A percentile compares a stretch with the other conserved stretches of the same genome.
Conservation (phyloP, 2,329 filamentous ascomycete species). For the Arthrobotrys sphaeroides region DNA sequence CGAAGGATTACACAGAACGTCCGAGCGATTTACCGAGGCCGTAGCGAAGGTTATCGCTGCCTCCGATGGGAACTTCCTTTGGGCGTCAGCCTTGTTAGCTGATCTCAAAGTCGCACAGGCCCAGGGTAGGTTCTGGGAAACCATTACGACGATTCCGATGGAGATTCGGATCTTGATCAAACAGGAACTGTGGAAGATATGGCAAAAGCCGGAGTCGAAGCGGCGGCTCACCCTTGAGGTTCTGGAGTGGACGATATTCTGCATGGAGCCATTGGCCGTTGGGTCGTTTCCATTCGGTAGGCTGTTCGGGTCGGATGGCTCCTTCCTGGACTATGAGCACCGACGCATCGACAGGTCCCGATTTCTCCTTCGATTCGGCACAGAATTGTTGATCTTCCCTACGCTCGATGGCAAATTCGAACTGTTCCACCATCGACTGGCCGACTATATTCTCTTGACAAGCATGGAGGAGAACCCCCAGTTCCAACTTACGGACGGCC, state of each 20-base stretch:
- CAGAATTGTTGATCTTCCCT: conserved; percentile 46
- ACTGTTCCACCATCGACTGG: conserved; percentile 45
- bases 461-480: conserved; percentile 49
- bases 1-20: conserved; percentile 43
- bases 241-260: conserved; percentile 53
- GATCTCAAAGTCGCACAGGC: conserved; percentile 49
- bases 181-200: conserved; percentile 51
- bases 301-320: conserved; percentile 47
- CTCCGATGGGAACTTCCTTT: conserved; percentile 49
- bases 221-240: conserved; percentile 35
- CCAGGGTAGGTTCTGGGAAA: conserved; percentile 51
- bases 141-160: conserved; percentile 36
- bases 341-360: conserved; percentile 47
- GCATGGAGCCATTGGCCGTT: conserved; percentile 47
- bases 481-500: conserved; percentile 51
- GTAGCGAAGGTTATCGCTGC: conserved; percentile 49
- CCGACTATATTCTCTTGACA: conserved; percentile 46
- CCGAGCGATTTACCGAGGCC: conserved; percentile 34
- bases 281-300: conserved; percentile 46
- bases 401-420: conserved; percentile 48
- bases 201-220: conserved; percentile 53
- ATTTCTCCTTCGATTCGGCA: conserved; percentile 45
- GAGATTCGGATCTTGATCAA: conserved; percentile 48
- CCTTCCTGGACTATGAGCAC: conserved; percentile 51
- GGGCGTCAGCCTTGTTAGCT: conserved; percentile 34